Evolutionary conservation across 306 rosid species (phyloP), one percentile per base, ranked within the genome.

Genomic region (Castanea crenata): DNA sequence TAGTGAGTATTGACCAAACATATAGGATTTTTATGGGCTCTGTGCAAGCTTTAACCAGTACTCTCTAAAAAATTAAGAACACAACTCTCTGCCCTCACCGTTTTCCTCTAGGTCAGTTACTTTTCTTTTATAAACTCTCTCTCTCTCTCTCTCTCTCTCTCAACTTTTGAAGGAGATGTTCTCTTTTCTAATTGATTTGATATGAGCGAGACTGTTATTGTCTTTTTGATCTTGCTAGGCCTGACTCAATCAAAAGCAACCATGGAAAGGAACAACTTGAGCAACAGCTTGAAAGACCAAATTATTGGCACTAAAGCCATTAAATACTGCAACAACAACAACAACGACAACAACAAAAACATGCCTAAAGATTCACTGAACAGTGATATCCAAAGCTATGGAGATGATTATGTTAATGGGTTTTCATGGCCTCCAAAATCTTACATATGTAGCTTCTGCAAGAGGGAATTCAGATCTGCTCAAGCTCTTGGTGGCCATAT

Each of bases 401-500:
- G 85, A 7, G 86, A 80, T 20, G 83, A 87, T 20, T 83, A 76
- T 76, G 82, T 88, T 63, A 85, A 85, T 87, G 98, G 88, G 29
- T 84, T 90, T 68, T 86, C 95, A 27, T 94, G 99, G 99, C 99
- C 99, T 67, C 97, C 97, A 76, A 87, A 93, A 79, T 87, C 90
- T 74, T 94, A 94, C 88, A 75, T 89, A 2, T 94, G 99, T 74
- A 90, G 89, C 82, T 94, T 92, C 82, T 94, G 99, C 86, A 91
- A 84, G 41, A 92, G 92, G 77, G 97, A 94, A 78, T 94, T 94
- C 81, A 91, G 87, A 84, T 94, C 97, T 25, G 99, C 99, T 87
- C 99, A 94, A 79, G 99, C 99, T 27, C 90, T 95, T 58, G 99
- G 99, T 31, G 99, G 98, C 25, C 99, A 92, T 65, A 92, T 95